Evolutionary conservation across 768 basidiomycete genomes (phyloP).

Genomic region (Hortiboletus flavorubellus): DNA sequence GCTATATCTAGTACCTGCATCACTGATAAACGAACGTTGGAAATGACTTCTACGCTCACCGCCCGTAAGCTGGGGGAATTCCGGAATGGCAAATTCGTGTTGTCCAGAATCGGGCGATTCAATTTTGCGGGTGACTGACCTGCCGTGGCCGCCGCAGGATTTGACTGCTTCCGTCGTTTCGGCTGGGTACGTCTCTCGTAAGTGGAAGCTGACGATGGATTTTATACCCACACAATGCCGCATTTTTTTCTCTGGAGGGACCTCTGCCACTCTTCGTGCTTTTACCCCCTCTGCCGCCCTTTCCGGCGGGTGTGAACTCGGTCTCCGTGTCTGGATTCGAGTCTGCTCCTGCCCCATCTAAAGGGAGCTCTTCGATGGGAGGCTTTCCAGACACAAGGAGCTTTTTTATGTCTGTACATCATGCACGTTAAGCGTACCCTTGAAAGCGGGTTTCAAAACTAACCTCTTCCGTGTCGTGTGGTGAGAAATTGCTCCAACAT

Average conservation of each 20-base stretch:
- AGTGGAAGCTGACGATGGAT: too few relatives aligned
- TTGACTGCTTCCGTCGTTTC: too few relatives aligned
- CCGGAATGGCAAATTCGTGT: too few relatives aligned
- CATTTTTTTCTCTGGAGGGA: neutral
- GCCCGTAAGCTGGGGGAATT: too few relatives aligned
- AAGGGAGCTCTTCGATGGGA: neutral
- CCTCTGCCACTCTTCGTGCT: neutral
- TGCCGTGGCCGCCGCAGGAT: too few relatives aligned
- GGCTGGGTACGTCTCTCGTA: too few relatives aligned
- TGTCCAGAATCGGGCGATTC: too few relatives aligned
- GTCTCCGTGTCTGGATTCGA: neutral
- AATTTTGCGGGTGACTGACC: too few relatives aligned
- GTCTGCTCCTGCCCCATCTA: neutral
- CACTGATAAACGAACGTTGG: too few relatives aligned
- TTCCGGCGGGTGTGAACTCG: neutral
- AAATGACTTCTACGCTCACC: too few relatives aligned
- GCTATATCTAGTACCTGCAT: too few relatives aligned
- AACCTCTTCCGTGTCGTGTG: neutral
- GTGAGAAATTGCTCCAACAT: conserved; percentile 10
- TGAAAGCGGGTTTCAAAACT: neutral
- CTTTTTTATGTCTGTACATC: neutral
- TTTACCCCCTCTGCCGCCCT: neutral
- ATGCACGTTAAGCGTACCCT: neutral
- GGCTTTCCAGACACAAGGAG: neutral
- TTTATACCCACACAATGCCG: too few relatives aligned